phyloP scores from a whole-genome alignment of 331 rosid species.

The Quercus tomentella region DNA sequence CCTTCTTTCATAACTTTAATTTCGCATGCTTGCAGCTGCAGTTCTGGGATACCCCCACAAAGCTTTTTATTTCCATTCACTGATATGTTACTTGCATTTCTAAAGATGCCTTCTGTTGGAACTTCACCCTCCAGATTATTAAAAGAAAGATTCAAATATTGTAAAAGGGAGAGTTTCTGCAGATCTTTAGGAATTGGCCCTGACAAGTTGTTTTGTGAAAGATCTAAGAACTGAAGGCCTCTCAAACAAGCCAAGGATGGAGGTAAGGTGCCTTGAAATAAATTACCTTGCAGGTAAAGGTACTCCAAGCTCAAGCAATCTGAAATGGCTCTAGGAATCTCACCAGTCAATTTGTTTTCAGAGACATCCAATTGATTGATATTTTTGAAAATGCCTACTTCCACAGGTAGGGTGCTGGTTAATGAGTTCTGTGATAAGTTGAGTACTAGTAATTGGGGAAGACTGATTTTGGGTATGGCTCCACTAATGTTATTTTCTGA shows the following conservation, averaged over 20 bases:
- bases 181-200: conserved; percentile 24
- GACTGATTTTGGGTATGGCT: background rate
- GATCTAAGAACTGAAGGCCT: conserved; percentile 24
- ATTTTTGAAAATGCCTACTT: conserved; percentile 5
- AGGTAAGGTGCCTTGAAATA: conserved; percentile 22
- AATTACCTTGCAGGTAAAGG: conserved; percentile 25
- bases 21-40: conserved; percentile 26
- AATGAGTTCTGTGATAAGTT: background rate
- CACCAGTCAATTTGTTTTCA: conserved; percentile 15
- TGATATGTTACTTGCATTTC: conserved; percentile 12
- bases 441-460: background rate
- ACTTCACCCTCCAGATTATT: conserved; percentile 32
- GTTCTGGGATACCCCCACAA: conserved; percentile 27
- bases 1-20: background rate
- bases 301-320: conserved; percentile 19
- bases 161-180: background rate
- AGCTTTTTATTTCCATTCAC: conserved; percentile 25
- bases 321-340: conserved; percentile 27
- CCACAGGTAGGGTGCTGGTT: background rate
- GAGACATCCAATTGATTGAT: background rate
- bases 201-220: conserved; percentile 27
- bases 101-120: conserved; percentile 28
- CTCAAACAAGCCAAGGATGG: conserved; percentile 26
- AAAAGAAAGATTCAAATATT: conserved; percentile 30
- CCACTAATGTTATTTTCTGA: background rate